A percentile compares a stretch with the other conserved stretches of the same genome.
These are phyloP conservation scores for Pisolithus tinctorius DNA, from an alignment of 768 basidiomycete species.

Conservation along the genomic window DNA sequence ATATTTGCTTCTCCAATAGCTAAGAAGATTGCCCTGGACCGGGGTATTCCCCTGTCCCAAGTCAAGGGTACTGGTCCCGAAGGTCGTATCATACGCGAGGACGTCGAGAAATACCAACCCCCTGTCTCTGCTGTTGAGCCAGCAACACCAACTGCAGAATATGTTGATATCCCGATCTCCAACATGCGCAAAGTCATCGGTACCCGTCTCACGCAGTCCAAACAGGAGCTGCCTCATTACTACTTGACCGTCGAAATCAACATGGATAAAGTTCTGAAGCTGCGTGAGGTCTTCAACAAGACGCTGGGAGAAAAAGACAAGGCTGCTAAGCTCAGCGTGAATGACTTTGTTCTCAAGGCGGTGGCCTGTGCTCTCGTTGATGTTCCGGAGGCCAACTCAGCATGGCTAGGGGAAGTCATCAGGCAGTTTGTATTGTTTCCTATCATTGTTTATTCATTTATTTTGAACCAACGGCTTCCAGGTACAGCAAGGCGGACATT, in stretches of 20 bases:
- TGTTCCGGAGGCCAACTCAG: slow-evolving; percentile 96
- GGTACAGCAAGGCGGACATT: slow-evolving; percentile 96
- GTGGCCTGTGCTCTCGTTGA: slow-evolving; percentile 85
- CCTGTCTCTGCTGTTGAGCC: slow-evolving; percentile 37
- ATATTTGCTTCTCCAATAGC: slow-evolving; percentile 96
- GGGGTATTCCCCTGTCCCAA: slow-evolving; percentile 83
- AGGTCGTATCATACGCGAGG: slow-evolving; percentile 90
- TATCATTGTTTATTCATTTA: background rate
- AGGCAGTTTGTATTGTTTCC: slow-evolving; percentile 60
- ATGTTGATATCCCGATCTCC: slow-evolving; percentile 82
- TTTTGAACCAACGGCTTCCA: slow-evolving; percentile 19
- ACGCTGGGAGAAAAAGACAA: slow-evolving; percentile 82
- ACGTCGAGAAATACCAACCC: slow-evolving; percentile 86
- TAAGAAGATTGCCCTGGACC: slow-evolving; percentile 94
- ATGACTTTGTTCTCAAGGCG: slow-evolving; percentile 98
- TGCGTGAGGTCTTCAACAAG: slow-evolving; percentile 94
- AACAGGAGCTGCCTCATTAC: slow-evolving; percentile 94
- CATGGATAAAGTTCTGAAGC: slow-evolving; percentile 94
- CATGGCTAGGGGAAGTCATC: slow-evolving; percentile 95
- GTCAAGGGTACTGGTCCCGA: slow-evolving; percentile 92
- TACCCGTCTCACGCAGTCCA: slow-evolving; percentile 82
- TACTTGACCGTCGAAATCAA: slow-evolving; percentile 92
- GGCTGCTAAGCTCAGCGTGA: slow-evolving; percentile 88
- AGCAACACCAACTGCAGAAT: slow-evolving; percentile 57
- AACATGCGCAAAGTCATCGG: slow-evolving; percentile 97